Evolutionary conservation across 768 basidiomycete species (phyloP).

Genomic region (Boletus reticuloceps): DNA sequence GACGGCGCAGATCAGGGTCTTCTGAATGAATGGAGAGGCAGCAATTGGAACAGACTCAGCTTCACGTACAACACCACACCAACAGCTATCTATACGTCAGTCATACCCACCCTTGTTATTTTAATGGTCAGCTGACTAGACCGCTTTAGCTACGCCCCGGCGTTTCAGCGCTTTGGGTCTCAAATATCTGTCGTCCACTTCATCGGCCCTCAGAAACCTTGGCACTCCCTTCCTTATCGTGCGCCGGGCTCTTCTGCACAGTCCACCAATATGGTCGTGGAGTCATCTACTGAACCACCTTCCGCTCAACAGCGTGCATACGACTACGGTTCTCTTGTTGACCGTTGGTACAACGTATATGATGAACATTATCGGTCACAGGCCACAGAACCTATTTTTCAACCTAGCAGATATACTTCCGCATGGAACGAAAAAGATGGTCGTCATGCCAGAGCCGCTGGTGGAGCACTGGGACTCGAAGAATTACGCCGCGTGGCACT

Average conservation of each 20-base stretch:
- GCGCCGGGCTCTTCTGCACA: constrained; percentile 47
- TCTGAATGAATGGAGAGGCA: constrained; percentile 90
- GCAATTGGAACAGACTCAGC: constrained; percentile 88
- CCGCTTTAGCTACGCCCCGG: constrained; percentile 82
- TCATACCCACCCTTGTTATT: constrained; percentile 25
- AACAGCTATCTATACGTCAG: constrained; percentile 93
- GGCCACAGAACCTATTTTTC: constrained; percentile 37
- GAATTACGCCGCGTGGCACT: constrained; percentile 36
- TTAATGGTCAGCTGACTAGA: constrained; percentile 26
- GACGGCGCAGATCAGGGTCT: constrained; percentile 99
- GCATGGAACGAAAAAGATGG: constrained; percentile 61
- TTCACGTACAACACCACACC: constrained; percentile 99
- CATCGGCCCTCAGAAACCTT: constrained; percentile 95
- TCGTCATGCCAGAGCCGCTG: background rate
- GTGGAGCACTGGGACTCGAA: constrained; percentile 38
- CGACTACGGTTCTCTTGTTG: constrained; percentile 77
- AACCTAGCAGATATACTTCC: constrained; percentile 64
- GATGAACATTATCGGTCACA: constrained; percentile 81
- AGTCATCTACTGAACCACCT: constrained; percentile 15
- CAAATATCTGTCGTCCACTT: constrained; percentile 88
- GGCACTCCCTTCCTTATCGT: constrained; percentile 73
- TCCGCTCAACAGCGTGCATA: constrained; percentile 48
- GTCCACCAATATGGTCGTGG: constrained; percentile 32
- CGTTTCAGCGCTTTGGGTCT: constrained; percentile 90
- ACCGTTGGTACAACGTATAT: constrained; percentile 90